These are phyloP conservation scores for Chimonanthus praecox DNA, from an alignment of 164 flowering plant species.

Conservation along the genomic window DNA sequence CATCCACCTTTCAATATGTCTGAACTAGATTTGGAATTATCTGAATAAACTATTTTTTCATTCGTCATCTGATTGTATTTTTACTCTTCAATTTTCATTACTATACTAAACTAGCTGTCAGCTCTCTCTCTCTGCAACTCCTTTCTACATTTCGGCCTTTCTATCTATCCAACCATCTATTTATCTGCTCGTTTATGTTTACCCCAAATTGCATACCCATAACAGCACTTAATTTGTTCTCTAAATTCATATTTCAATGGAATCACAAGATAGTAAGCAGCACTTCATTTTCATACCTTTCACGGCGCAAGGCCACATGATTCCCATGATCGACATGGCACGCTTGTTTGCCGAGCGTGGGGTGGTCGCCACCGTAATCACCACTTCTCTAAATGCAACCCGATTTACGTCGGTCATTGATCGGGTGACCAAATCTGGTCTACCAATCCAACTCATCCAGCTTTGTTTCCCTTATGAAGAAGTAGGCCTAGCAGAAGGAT, in stretches of 20 bases:
- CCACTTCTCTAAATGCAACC: constrained; percentile 41
- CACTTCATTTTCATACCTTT: constrained; percentile 25
- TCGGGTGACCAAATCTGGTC: constrained; percentile 19
- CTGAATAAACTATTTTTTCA: too few species aligned
- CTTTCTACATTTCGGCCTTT: too few species aligned
- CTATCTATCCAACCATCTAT: too few species aligned
- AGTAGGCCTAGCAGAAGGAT: constrained; percentile 47
- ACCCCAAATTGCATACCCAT: too few species aligned
- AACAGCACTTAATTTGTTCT: too few species aligned
- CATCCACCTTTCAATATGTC: too few species aligned
- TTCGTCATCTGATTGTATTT: too few species aligned
- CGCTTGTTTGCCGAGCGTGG: constrained; percentile 33
- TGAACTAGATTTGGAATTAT: too few species aligned
- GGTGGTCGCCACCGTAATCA: constrained; percentile 34
- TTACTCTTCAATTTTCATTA: too few species aligned
- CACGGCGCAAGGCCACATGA: constrained; percentile 27
- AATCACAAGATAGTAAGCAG: neutral
- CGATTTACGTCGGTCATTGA: constrained; percentile 17
- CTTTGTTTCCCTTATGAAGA: constrained; percentile 27
- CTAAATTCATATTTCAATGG: neutral
- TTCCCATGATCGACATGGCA: constrained; percentile 56
- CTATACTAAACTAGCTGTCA: too few species aligned
- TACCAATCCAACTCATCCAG: constrained; percentile 19
- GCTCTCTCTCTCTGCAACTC: too few species aligned
- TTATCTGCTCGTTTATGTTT: too few species aligned